Conservation (phyloP, 2,329 filamentous ascomycete genomes). For the Simplicillium aogashimaense region DNA sequence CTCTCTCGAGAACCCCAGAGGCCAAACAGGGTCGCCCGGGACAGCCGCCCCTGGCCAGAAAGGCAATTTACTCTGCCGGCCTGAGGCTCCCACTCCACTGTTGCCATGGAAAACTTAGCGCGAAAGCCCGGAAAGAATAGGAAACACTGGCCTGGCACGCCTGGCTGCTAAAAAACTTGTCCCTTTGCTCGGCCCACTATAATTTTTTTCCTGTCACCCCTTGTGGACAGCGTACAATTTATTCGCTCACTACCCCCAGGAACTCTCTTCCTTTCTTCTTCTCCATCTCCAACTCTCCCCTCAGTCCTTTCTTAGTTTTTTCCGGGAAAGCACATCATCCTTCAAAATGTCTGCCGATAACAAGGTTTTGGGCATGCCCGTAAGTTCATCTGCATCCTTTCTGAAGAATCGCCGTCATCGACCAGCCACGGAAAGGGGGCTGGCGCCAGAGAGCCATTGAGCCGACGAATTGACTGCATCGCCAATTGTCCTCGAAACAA, state of each 20-base stretch:
- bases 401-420: conserved; percentile 11
- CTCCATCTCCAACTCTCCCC: conserved; percentile 46
- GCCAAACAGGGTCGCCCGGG: too few relatives aligned
- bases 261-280: conserved; percentile 28
- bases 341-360: conserved; percentile 45
- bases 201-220: conserved; percentile 40
- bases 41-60: too few relatives aligned
- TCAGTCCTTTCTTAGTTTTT: conserved; percentile 44
- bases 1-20: too few relatives aligned
- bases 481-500: not conserved
- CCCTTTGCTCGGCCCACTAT: conserved; percentile 31
- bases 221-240: conserved; percentile 34
- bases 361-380: conserved; percentile 58
- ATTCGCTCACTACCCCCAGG: conserved; percentile 26
- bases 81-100: conserved; percentile 7
- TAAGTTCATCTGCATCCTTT: conserved; percentile 30
- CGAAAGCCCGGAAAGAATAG: conserved; percentile 10
- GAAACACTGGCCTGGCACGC: conserved; percentile 33
- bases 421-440: conserved; percentile 1
- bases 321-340: conserved; percentile 29
- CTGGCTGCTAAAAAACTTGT: conserved; percentile 41
- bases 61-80: not conserved
- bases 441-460: not conserved
- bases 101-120: conserved; percentile 9
- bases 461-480: conserved; percentile 11